Percentiles rank a stretch among this genome's conserved stretches.
Conservation (phyloP, 306 rosid genomes). For the Parietaria judaica region DNA sequence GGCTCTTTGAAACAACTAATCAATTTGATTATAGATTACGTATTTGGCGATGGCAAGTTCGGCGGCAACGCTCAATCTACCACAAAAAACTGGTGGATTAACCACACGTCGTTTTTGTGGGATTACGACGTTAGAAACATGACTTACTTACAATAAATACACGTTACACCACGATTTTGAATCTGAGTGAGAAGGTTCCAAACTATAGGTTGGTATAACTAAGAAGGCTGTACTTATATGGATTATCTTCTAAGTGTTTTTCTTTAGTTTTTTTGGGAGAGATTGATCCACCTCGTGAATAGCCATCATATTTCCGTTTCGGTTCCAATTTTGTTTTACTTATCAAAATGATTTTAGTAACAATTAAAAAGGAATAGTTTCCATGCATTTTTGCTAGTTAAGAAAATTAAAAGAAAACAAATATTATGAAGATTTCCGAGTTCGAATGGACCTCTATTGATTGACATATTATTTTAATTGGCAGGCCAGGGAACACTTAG, state of each 20-base stretch:
- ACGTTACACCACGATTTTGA: no score
- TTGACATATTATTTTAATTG: not conserved
- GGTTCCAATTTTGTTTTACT: no score
- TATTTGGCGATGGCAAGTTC: slow-evolving; percentile 67
- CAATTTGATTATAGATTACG: slow-evolving; percentile 54
- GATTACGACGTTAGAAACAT: slow-evolving; percentile 70
- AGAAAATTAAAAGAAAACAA: no score
- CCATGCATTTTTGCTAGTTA: not conserved
- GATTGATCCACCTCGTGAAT: no score
- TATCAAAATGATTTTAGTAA: no score
- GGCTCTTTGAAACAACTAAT: slow-evolving; percentile 4
- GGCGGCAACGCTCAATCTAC: slow-evolving; percentile 97
- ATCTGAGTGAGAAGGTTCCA: slow-evolving; percentile 49
- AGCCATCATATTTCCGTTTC: no score
- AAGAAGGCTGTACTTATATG: no score
- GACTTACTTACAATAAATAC: slow-evolving; percentile 71
- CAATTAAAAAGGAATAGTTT: no score
- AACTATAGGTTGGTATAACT: slow-evolving; percentile 43
- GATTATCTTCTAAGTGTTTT: no score
- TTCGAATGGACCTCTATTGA: no score
- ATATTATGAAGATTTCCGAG: no score
- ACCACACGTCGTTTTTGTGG: slow-evolving; percentile 96
- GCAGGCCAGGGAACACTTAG: slow-evolving; percentile 64
- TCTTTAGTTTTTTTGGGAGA: no score
- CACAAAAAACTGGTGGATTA: slow-evolving; percentile 78